phyloP scores from a whole-genome alignment of 1,284 basidiomycete genomes.

The Melampsora larici-populina region DNA sequence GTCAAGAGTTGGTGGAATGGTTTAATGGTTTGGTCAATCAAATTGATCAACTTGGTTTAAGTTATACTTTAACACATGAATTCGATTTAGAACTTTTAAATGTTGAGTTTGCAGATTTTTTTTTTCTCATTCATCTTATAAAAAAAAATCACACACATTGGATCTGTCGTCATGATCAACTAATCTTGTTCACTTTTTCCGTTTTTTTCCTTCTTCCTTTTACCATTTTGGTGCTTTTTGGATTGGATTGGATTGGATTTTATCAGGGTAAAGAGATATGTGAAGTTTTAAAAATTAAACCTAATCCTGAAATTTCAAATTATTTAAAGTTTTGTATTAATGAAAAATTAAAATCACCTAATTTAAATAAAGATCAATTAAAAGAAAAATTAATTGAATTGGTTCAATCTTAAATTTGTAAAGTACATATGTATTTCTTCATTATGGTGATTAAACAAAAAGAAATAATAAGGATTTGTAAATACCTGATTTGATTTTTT shows the following conservation, averaged over 20 bases:
- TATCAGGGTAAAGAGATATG: constrained; percentile 38
- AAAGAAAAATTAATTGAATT: constrained; percentile 13
- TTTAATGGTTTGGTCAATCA: constrained; percentile 19
- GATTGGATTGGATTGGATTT: neutral
- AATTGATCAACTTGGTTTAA: constrained; percentile 15
- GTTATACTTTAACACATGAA: too few species aligned
- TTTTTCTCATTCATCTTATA: too few species aligned
- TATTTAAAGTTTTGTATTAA: constrained; percentile 13
- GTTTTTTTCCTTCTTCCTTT: neutral
- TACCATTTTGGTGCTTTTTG: neutral
- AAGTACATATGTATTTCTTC: too few species aligned
- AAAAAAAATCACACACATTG: too few species aligned
- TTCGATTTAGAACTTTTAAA: constrained; percentile 21
- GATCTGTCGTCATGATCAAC: too few species aligned
- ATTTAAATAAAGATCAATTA: constrained; percentile 8
- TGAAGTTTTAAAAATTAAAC: constrained; percentile 27
- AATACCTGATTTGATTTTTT: too few species aligned
- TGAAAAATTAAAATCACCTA: constrained; percentile 22
- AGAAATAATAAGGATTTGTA: too few species aligned
- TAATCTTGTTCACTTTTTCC: too few species aligned
- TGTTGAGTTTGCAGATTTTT: too few species aligned
- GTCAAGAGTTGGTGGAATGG: neutral
- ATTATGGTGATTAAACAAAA: too few species aligned
- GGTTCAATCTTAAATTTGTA: neutral
- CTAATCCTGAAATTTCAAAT: constrained; percentile 13